Base-by-base conservation (phyloP, 768 basidiomycete genomes). In the Leucosporidium scottii region DNA sequence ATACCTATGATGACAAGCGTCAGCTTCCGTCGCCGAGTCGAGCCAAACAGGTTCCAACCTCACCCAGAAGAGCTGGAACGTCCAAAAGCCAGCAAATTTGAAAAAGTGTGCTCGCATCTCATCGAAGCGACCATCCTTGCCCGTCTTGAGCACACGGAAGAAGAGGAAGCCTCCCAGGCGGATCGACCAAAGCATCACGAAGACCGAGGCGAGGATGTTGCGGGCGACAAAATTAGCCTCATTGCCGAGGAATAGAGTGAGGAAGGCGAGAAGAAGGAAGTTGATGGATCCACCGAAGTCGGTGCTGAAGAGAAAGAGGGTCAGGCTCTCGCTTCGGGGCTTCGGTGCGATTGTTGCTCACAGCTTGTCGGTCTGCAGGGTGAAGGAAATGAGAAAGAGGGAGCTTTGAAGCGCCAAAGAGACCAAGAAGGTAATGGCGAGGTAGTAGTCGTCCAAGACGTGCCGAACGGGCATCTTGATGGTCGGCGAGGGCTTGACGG, bases 161-260 rank as follows among this genome's bases (percentile, higher is more conserved):
- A 87, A 81, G 7, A 87, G 79, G 77, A 87, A 89, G 0, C 84
- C 86, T 81, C 83, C 84, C 23, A 87, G 81, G 44, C 86, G 78
- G 18, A 81, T 76, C 0, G 86, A 84, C 87, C 87, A 89, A 12
- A 85, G 66, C 84, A 88, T 86, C 30, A 85, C 82, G n/a, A 87
- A 76, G 18, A 85, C 79, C 59, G 23, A 36, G 9, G 57, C 57
- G 13, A 85, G 81, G 39, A 86, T 78, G 75, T 85, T 86, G 34
- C 86, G 80, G 12, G 84, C 80, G 78, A 80, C 74, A 82, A 86
- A 7, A 84, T 85, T 17, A 34, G 30, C 1, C 15, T 34, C 25
- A 62, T 83, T 82, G n/a, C 85, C 85, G 61, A 83, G 78, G 27
- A 85, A 77, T n/a, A 87, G 78, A 0, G 86, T 86, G 49, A 87